Base-by-base conservation (phyloP, 345 rosid species). In the Garcia nutans region DNA sequence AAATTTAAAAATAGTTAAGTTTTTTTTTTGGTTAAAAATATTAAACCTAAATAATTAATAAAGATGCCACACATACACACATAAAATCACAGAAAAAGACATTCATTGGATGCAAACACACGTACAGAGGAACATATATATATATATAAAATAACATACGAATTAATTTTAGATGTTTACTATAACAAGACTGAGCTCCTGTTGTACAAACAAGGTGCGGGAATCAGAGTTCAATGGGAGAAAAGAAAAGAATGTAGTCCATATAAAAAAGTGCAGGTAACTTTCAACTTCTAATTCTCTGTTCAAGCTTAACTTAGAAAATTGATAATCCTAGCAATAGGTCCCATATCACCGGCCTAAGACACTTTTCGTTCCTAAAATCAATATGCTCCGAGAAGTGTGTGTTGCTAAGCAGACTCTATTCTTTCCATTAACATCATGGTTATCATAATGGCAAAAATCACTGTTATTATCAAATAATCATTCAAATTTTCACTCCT, bases 181-280 rank as follows among this genome's bases (percentile, higher is more conserved):
- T 72, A 47, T 47, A 19, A 81, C 24, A 37, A 45, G 8, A 20
- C 44, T 9, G 6, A 79, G 55, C 50, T 54, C 2, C 5, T 17
- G 47, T 76, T 69, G n/a, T 37, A 15, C 70, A 71, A 28, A 26
- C 69, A 74, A 92, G 97, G 97, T 90, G 72, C 85, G 83, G 85
- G 98, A 93, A 77, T 88, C 91, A 15, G 98, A 92, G 79, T 45
- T 88, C 82, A 79, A 90, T 60, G 99, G 99, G 70, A 86, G 68
- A 28, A 89, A 67, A 67, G 95, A 96, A 79, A 92, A 86, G 86
- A 93, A 89, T 85, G 90, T 90, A 19, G 98, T 92, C 79, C 86
- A 84, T 89, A 83, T 96, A 63, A 85, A 86, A 71, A 93, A 89
- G 81, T 96, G 99, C 99, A 95, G 97, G 97, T 93, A 78, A 84